Conservation (phyloP, 2,329 filamentous ascomycete species). For the Aspergillus glaucus region DNA sequence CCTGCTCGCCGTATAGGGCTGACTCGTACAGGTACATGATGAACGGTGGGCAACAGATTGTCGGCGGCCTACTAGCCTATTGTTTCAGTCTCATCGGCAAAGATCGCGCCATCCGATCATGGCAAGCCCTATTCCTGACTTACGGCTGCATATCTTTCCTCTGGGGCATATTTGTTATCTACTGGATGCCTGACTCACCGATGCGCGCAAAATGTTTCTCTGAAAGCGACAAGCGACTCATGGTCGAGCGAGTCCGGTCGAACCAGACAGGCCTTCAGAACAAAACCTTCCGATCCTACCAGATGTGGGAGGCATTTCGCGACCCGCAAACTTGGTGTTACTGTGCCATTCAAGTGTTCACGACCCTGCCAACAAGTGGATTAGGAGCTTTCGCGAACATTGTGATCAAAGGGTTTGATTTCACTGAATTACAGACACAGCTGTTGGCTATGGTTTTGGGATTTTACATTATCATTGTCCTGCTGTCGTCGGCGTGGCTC, state of each 20-base stretch:
- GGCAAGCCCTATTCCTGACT: slow-evolving; percentile 63
- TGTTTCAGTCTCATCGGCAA: slow-evolving; percentile 46
- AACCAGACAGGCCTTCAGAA: slow-evolving; percentile 60
- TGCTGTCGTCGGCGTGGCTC: slow-evolving; percentile 61
- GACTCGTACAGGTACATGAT: slow-evolving; percentile 57
- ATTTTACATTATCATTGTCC: slow-evolving; percentile 64
- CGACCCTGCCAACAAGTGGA: slow-evolving; percentile 66
- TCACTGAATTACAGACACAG: slow-evolving; percentile 61
- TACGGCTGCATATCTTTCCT: slow-evolving; percentile 60
- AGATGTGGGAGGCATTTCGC: slow-evolving; percentile 51
- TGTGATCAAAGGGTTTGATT: slow-evolving; percentile 65
- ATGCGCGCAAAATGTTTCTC: slow-evolving; percentile 66
- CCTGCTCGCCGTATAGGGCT: neutral
- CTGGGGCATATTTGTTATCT: slow-evolving; percentile 59
- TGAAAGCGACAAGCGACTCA: slow-evolving; percentile 59
- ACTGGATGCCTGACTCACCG: slow-evolving; percentile 61
- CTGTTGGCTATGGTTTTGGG: slow-evolving; percentile 67
- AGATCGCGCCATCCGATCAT: slow-evolving; percentile 52
- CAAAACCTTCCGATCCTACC: slow-evolving; percentile 47
- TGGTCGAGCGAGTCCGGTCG: slow-evolving; percentile 54
- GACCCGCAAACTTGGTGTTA: slow-evolving; percentile 65
- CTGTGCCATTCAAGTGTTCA: slow-evolving; percentile 60
- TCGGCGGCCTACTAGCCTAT: slow-evolving; percentile 62
- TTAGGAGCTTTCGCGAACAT: slow-evolving; percentile 69
- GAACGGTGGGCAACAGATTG: slow-evolving; percentile 67